phyloP scores from a whole-genome alignment of 352 stramenopile genomes.

The Phytophthora constricta region DNA sequence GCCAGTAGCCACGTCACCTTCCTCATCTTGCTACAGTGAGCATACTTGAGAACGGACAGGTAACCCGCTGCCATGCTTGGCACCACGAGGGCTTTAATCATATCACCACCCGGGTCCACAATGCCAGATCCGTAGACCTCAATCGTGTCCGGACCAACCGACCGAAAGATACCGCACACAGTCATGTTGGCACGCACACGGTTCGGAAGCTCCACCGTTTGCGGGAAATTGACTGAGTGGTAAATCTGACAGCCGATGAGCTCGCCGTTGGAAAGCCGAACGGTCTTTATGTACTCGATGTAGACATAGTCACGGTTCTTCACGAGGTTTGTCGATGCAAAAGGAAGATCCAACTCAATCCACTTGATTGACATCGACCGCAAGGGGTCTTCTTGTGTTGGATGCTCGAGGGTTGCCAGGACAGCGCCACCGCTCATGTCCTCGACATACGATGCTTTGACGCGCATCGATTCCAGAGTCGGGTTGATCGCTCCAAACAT shows the following conservation, averaged over 20 bases:
- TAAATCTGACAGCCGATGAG: slow-evolving; percentile 49
- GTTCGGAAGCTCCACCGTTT: slow-evolving; percentile 39
- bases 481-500: slow-evolving; percentile 51
- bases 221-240: slow-evolving; percentile 55
- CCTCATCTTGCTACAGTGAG: slow-evolving; percentile 43
- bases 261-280: slow-evolving; percentile 38
- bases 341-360: slow-evolving; percentile 34
- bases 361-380: slow-evolving; percentile 41
- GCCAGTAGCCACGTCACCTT: slow-evolving; percentile 32
- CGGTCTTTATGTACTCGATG: slow-evolving; percentile 50
- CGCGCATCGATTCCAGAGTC: slow-evolving; percentile 42
- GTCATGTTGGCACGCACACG: slow-evolving; percentile 56
- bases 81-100: slow-evolving; percentile 36
- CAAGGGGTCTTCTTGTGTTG: slow-evolving; percentile 52
- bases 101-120: slow-evolving; percentile 35
- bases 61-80: slow-evolving; percentile 19
- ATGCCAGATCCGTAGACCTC: slow-evolving; percentile 51
- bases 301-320: slow-evolving; percentile 53
- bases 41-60: slow-evolving; percentile 32
- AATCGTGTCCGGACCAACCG: slow-evolving; percentile 44
- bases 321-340: slow-evolving; percentile 23
- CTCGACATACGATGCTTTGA: slow-evolving; percentile 44
- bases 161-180: slow-evolving; percentile 52
- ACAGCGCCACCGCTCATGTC: slow-evolving; percentile 44
- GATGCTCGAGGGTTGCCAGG: slow-evolving; percentile 43